phyloP scores from a whole-genome alignment of 1,284 basidiomycete genomes.

The Gomphus sp. region DNA sequence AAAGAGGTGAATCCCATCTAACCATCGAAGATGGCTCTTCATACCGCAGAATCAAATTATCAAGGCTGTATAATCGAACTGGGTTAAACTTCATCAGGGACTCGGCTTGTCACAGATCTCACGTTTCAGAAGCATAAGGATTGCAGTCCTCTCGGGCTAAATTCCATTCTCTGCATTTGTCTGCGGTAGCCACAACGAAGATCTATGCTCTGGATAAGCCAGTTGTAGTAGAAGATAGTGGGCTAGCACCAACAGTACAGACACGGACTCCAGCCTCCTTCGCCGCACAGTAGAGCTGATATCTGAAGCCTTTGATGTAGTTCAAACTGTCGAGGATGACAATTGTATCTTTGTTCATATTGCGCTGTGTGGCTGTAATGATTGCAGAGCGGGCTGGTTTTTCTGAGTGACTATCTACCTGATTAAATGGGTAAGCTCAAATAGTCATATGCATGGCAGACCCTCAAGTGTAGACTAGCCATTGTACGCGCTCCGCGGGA shows the following conservation, averaged over 20 bases:
- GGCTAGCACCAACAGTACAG: constrained; percentile 66
- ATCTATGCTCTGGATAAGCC: constrained; percentile 34
- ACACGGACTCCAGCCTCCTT: constrained; percentile 80
- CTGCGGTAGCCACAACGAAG: constrained; percentile 71
- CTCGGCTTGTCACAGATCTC: constrained; percentile 19
- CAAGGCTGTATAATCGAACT: constrained; percentile 45
- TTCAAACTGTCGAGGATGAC: constrained; percentile 88
- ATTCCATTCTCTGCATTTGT: constrained; percentile 77
- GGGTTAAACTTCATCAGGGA: background rate
- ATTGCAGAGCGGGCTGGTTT: constrained; percentile 84
- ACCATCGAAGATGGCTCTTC: constrained; percentile 97
- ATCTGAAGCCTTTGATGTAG: constrained; percentile 96
- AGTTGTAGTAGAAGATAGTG: background rate
- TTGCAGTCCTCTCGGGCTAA: constrained; percentile 34
- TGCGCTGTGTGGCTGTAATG: constrained; percentile 75
- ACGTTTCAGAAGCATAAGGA: constrained; percentile 71
- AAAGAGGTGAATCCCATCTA: constrained; percentile 35
- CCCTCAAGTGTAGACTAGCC: constrained; percentile 35
- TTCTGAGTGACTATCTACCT: constrained; percentile 69
- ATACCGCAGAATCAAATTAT: constrained; percentile 82
- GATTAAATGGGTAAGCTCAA: constrained; percentile 3
- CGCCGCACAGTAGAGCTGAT: constrained; percentile 96
- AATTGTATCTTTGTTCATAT: constrained; percentile 64
- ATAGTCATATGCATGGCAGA: background rate
- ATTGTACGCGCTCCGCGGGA: constrained; percentile 64